Conservation (phyloP, 495 filamentous ascomycete genomes). For the Daldinia grandis region DNA sequence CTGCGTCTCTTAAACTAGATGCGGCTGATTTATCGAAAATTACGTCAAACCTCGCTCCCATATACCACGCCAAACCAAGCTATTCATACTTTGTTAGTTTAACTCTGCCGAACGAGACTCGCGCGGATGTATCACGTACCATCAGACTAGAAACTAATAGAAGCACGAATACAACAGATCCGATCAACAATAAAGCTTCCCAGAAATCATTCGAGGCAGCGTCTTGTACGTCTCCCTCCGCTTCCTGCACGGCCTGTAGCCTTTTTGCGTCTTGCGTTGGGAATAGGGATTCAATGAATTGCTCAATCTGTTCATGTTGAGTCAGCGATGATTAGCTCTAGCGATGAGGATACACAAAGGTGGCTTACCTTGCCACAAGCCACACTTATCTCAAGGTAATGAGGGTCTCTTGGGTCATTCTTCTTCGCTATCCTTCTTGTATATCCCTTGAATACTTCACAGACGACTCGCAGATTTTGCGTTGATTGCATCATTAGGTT, state of each 20-base stretch:
- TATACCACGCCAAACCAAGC: slow-evolving; percentile 71
- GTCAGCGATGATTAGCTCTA: slow-evolving; percentile 10
- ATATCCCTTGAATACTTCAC: slow-evolving; percentile 79
- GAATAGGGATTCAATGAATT: slow-evolving; percentile 96
- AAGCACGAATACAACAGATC: slow-evolving; percentile 46
- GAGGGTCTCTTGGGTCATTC: slow-evolving; percentile 92
- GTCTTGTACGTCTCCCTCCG: slow-evolving; percentile 27
- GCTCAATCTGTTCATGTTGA: slow-evolving; percentile 73
- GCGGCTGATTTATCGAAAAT: slow-evolving; percentile 48
- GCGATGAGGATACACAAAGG: background rate
- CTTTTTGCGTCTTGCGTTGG: slow-evolving; percentile 68
- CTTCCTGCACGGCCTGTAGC: slow-evolving; percentile 46
- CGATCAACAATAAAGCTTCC: slow-evolving; percentile 50
- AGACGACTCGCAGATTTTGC: slow-evolving; percentile 83
- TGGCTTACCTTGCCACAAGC: slow-evolving; percentile 82
- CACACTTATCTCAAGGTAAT: slow-evolving; percentile 91
- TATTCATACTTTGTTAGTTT: slow-evolving; percentile 45
- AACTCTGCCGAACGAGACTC: background rate
- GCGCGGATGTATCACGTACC: slow-evolving; percentile 45
- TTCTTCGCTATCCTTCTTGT: slow-evolving; percentile 87
- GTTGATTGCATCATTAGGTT: slow-evolving; percentile 89
- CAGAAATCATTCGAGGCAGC: slow-evolving; percentile 42
- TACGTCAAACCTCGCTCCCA: slow-evolving; percentile 69
- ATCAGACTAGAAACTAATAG: slow-evolving; percentile 53
- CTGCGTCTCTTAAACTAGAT: slow-evolving; percentile 39